Conservation (phyloP, 1,284 basidiomycete genomes). For the Trichosporon coremiiforme region DNA sequence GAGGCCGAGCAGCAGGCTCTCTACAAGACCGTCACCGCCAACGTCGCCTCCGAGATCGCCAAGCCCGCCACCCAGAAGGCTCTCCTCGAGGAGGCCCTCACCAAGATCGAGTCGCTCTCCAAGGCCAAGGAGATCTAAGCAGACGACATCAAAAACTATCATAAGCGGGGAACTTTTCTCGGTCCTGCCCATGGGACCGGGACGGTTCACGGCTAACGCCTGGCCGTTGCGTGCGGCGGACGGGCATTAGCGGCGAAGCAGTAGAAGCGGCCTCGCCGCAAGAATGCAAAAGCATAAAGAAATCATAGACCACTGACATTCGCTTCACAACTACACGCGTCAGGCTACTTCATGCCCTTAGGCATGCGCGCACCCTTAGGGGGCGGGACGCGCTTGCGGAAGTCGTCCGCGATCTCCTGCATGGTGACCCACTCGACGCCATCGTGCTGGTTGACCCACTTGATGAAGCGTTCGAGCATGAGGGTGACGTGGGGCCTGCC, state of each 20-base stretch:
- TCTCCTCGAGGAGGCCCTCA: slow-evolving; percentile 78
- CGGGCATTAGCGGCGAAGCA: slow-evolving; percentile 19
- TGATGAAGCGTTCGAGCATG: slow-evolving; percentile 78
- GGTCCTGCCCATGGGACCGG: neutral
- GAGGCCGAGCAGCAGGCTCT: slow-evolving; percentile 94
- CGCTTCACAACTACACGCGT: neutral
- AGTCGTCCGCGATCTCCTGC: slow-evolving; percentile 52
- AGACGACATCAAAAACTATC: slow-evolving; percentile 17
- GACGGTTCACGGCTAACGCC: slow-evolving; percentile 9
- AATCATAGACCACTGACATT: neutral
- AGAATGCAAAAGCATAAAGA: slow-evolving; percentile 27
- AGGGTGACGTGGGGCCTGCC: slow-evolving; percentile 64
- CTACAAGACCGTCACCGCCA: slow-evolving; percentile 80
- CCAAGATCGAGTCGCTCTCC: slow-evolving; percentile 83
- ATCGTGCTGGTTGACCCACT: slow-evolving; percentile 73
- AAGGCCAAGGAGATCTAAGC: slow-evolving; percentile 69
- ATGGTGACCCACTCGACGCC: slow-evolving; percentile 73
- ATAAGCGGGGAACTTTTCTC: neutral
- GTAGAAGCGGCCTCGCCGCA: slow-evolving; percentile 24
- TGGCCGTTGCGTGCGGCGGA: neutral
- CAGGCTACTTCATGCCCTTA: slow-evolving; percentile 20
- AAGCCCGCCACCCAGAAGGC: slow-evolving; percentile 95
- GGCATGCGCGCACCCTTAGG: slow-evolving; percentile 47
- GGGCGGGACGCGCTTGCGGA: slow-evolving; percentile 34
- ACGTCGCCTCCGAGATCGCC: slow-evolving; percentile 76